A percentile compares a stretch with the other conserved stretches of the same genome.
These are phyloP conservation scores for Suillus spraguei DNA, from an alignment of 768 basidiomycete genomes.

Conservation along the genomic window DNA sequence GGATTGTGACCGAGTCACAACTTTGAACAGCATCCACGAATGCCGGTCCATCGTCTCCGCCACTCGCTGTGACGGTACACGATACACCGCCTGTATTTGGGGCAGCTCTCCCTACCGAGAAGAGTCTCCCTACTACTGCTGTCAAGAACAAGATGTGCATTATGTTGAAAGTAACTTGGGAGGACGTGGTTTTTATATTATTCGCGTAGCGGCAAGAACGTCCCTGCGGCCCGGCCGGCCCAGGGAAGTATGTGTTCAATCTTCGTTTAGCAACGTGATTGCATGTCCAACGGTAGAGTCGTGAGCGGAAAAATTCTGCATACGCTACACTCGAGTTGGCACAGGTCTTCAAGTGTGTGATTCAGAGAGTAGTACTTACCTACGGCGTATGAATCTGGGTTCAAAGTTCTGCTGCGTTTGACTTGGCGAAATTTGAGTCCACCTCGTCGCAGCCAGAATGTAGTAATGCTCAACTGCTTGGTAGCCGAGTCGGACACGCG, in stretches of 20 bases:
- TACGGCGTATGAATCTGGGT: neutral
- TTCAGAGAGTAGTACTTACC: neutral
- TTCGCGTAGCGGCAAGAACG: neutral
- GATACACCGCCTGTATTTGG: slow-evolving; percentile 2
- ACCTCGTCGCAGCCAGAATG: neutral
- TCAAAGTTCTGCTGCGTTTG: neutral
- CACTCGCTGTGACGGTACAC: slow-evolving; percentile 48
- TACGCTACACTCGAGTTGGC: neutral
- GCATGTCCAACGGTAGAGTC: neutral
- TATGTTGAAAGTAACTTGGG: neutral
- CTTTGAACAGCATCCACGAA: slow-evolving; percentile 46
- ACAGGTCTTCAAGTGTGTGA: neutral
- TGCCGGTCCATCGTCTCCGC: slow-evolving; percentile 53
- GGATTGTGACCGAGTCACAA: slow-evolving; percentile 46
- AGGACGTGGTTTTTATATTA: neutral
- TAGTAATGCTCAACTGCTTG: neutral
- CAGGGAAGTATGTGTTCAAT: neutral
- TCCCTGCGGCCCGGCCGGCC: neutral
- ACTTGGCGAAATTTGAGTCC: neutral
- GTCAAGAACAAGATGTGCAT: neutral
- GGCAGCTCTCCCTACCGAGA: neutral
- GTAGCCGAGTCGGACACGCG: neutral
- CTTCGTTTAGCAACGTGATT: neutral
- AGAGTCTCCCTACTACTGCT: neutral
- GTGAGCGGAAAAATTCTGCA: neutral